Percentiles rank a stretch among this genome's conserved stretches.
phyloP scores from a whole-genome alignment of 2,329 filamentous ascomycete genomes.

The Calonectria montana region DNA sequence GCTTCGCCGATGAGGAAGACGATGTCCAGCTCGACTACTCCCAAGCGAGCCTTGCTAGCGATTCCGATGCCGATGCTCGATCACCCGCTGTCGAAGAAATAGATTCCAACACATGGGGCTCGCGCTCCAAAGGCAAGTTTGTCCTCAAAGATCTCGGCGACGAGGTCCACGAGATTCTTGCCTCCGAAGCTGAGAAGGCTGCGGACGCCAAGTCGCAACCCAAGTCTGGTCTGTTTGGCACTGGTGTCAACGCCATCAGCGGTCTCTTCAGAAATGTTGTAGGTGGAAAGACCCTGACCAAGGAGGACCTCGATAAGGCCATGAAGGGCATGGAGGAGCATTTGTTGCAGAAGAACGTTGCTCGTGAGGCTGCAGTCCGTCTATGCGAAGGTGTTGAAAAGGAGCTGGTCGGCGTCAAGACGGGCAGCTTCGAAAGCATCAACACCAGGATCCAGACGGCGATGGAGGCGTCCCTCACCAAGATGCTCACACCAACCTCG shows the following conservation, averaged over 20 bases:
- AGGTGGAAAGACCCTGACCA: constrained; percentile 91
- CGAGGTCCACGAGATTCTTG: constrained; percentile 90
- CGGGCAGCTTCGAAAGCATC: constrained; percentile 89
- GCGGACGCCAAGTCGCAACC: constrained; percentile 59
- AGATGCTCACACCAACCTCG: constrained; percentile 95
- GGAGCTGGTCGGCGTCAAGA: constrained; percentile 91
- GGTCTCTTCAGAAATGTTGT: constrained; percentile 95
- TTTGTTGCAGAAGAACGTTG: constrained; percentile 94
- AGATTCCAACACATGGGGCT: constrained; percentile 85
- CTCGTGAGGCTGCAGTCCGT: constrained; percentile 90
- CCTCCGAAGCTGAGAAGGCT: constrained; percentile 74
- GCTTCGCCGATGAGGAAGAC: constrained; percentile 85
- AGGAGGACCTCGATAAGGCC: constrained; percentile 89
- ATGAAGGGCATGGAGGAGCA: constrained; percentile 98
- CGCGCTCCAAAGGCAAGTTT: constrained; percentile 89
- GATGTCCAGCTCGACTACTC: constrained; percentile 91
- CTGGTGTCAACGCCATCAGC: constrained; percentile 84
- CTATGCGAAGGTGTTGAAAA: constrained; percentile 92
- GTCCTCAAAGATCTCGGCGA: constrained; percentile 93
- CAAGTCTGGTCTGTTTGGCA: constrained; percentile 77
- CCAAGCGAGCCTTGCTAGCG: constrained; percentile 62
- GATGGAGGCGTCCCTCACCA: constrained; percentile 91
- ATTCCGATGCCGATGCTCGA: constrained; percentile 64
- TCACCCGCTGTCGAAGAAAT: constrained; percentile 77
- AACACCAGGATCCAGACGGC: constrained; percentile 85